These are phyloP conservation scores for Pelargonium australe DNA, from an alignment of 441 rosid genomes.

Conservation along the genomic window DNA sequence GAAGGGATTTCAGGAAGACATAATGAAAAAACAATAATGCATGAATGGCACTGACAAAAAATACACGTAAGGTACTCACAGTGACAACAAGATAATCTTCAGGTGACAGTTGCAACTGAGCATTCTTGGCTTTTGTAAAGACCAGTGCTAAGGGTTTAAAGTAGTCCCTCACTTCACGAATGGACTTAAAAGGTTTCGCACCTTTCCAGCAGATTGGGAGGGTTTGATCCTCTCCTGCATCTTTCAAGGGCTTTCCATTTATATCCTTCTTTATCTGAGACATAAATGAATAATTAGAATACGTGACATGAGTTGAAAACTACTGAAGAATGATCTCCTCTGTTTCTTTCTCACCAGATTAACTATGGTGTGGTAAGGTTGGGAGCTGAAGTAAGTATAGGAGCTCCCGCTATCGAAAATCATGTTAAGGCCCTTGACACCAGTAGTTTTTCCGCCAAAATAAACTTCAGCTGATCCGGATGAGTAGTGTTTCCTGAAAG, in stretches of 20 bases:
- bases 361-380: conserved; percentile 35
- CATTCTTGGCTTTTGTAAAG: conserved; percentile 33
- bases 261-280: conserved; percentile 41
- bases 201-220: conserved; percentile 69
- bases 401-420: conserved; percentile 62
- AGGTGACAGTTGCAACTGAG: conserved; percentile 40
- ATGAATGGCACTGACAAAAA: background rate
- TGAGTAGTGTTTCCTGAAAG: conserved; percentile 42
- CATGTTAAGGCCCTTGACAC: conserved; percentile 39
- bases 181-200: conserved; percentile 31
- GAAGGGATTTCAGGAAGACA: background rate
- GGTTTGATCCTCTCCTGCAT: conserved; percentile 34
- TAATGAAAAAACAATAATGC: background rate
- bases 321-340: background rate
- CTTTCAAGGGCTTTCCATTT: conserved; percentile 38
- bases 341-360: conserved; percentile 36
- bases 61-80: conserved; percentile 27
- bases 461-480: conserved; percentile 54
- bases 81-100: conserved; percentile 52
- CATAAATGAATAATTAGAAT: conserved; percentile 1
- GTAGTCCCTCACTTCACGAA: conserved; percentile 34
- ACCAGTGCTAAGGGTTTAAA: conserved; percentile 41
- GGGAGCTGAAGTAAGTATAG: conserved; percentile 42
- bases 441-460: conserved; percentile 32
- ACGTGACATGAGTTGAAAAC: background rate